phyloP scores from a whole-genome alignment of 2,329 filamentous ascomycete genomes.

The Fusarium protoensiforme region DNA sequence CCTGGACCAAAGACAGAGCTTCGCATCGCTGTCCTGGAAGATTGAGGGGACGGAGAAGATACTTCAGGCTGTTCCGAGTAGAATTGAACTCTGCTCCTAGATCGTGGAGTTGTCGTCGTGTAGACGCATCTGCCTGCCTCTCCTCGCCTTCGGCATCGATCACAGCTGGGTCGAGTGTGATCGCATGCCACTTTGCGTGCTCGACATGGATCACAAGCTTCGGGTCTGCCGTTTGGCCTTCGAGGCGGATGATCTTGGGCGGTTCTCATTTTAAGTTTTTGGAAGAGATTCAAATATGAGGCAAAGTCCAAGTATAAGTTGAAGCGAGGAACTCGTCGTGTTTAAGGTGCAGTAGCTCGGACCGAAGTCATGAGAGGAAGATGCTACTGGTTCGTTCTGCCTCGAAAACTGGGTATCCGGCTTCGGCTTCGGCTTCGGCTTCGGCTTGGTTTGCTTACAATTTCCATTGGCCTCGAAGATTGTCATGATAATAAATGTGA shows the following conservation, averaged over 20 bases:
- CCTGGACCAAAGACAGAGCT: constrained; percentile 43
- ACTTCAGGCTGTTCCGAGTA: background rate
- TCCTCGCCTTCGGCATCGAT: constrained; percentile 45
- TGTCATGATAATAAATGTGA: background rate
- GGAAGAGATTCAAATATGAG: background rate
- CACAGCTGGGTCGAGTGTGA: constrained; percentile 15
- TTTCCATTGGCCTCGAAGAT: background rate
- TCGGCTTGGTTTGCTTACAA: background rate
- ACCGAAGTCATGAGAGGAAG: background rate
- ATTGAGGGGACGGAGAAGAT: constrained; percentile 5
- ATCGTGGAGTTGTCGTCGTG: constrained; percentile 15
- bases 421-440: constrained; percentile 23
- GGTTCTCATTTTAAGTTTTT: constrained; percentile 1
- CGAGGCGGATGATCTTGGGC: background rate
- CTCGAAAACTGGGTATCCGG: background rate
- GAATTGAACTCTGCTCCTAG: constrained; percentile 10
- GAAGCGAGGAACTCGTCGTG: background rate
- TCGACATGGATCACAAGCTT: constrained; percentile 30
- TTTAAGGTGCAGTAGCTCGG: background rate
- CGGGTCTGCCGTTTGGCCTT: constrained; percentile 22
- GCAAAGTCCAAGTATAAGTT: background rate
- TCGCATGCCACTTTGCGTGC: constrained; percentile 31
- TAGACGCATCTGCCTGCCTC: constrained; percentile 52
- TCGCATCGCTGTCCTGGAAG: constrained; percentile 6
- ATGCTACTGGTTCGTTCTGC: background rate